These are phyloP conservation scores for Begonia fuchsioides DNA, from an alignment of 306 rosid species.

Conservation along the genomic window DNA sequence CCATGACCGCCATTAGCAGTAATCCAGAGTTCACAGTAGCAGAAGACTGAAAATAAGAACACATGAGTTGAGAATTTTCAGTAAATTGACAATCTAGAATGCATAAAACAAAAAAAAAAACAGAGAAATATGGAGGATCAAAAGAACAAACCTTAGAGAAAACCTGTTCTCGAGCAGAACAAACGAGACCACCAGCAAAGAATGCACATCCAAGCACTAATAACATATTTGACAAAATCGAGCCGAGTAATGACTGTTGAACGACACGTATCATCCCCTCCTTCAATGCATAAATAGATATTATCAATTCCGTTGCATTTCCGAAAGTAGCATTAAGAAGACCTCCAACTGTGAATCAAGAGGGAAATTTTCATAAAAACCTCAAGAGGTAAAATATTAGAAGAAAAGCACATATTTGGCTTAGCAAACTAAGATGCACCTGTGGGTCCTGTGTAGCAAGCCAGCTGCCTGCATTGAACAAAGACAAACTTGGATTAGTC, in stretches of 20 bases:
- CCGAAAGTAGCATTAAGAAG: conserved; percentile 86
- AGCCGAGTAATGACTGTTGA: conserved; percentile 75
- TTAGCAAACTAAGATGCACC: conserved; percentile 12
- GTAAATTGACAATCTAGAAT: no score
- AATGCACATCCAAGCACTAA: conserved; percentile 82
- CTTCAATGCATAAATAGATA: conserved; percentile 55
- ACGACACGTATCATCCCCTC: conserved; percentile 57
- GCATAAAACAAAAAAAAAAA: no score
- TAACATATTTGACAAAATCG: conserved; percentile 75
- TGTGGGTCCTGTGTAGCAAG: conserved; percentile 43
- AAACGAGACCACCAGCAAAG: conserved; percentile 65
- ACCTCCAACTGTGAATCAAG: conserved; percentile 52
- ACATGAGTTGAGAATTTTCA: no score
- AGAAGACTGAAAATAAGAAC: conserved; percentile 15
- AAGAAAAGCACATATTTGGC: no score
- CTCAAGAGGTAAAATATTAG: no score
- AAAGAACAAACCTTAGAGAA: conserved; percentile 52
- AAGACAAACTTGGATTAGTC: conserved; percentile 6
- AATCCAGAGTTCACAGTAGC: conserved; percentile 31
- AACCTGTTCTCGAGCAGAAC: conserved; percentile 45
- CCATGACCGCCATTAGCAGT: conserved; percentile 48
- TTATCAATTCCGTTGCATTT: conserved; percentile 81
- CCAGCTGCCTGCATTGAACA: conserved; percentile 32
- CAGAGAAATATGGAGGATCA: not conserved
- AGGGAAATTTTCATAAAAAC: not conserved